Evolutionary conservation across 805 yeast species (phyloP).

Genomic region (Priceomyces castillae): DNA sequence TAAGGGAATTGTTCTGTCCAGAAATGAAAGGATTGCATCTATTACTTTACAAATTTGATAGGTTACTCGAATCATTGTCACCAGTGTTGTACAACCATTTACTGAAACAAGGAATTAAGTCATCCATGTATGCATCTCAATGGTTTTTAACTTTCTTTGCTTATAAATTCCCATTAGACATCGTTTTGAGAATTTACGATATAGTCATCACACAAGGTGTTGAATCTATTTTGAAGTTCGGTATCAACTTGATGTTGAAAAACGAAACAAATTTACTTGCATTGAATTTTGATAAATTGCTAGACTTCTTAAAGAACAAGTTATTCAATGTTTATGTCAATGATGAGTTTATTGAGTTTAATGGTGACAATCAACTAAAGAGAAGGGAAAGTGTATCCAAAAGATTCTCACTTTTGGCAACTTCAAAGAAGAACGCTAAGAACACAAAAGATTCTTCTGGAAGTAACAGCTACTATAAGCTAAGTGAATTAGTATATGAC

Average conservation of each 20-base stretch:
- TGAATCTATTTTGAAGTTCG: conserved; percentile 82
- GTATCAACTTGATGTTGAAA: conserved; percentile 72
- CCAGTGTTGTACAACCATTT: conserved; percentile 77
- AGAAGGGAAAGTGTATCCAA: conserved; percentile 14
- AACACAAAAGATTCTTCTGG: neutral
- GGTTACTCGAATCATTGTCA: conserved; percentile 71
- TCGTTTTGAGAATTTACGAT: conserved; percentile 86
- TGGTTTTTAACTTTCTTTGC: conserved; percentile 97
- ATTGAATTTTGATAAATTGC: conserved; percentile 70
- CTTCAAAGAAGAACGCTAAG: conserved; percentile 16
- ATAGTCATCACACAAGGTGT: conserved; percentile 87
- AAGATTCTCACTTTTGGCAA: conserved; percentile 25
- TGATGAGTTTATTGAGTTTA: conserved; percentile 28
- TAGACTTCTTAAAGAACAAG: conserved; percentile 75
- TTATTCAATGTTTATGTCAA: conserved; percentile 69
- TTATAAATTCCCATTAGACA: conserved; percentile 86
- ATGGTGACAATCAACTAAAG: conserved; percentile 3
- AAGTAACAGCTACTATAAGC: conserved; percentile 45
- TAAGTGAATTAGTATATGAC: conserved; percentile 73
- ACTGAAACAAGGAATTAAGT: conserved; percentile 78
- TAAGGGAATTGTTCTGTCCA: conserved; percentile 74
- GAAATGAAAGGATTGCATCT: conserved; percentile 93
- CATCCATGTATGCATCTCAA: conserved; percentile 96
- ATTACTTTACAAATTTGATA: conserved; percentile 84
- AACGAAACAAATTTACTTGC: conserved; percentile 58